Base-by-base conservation (phyloP, 176 grass and related monocot genomes). In the Pontederia crassipes region DNA sequence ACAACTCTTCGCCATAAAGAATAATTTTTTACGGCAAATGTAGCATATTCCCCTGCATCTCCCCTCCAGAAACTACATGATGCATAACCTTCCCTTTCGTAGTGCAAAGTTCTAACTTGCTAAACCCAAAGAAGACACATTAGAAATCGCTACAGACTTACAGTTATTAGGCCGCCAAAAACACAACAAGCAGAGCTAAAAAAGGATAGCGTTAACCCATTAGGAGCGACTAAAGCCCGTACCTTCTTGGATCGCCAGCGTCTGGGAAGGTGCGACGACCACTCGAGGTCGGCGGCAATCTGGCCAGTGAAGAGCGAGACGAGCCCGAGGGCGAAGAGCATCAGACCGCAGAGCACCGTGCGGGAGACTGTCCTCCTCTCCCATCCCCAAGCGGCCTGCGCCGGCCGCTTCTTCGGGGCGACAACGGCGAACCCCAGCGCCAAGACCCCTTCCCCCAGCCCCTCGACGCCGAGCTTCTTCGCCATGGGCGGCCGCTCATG, bases 221-320 rank as follows among this genome's bases (percentile, higher is more conserved):
- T 15, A 45, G 11, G 52, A 55, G 17, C 28, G 52, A 9, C 4
- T 40, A 40, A 9, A 51, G 40, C 51, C 79, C 60, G 49, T 48
- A 89, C 82, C 86, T 74, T 73, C 74, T 90, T 90, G 17, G 86
- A 49, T 64, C 74, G 81, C 76, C 87, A 85, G 12, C 70, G 78
- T 52, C 64, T 68, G n/a, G 83, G 81, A 73, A 88, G 75, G 60
- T 77, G 87, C 45, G 84, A 1, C 32, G 32, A 85, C 92, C 84
- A 85, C 46, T 97, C 86, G 61, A 83, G 78, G 66, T 91, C 78
- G 48, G 92, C 78, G 48, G 89, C 83, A 52, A 97, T 79, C 60
- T 97, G 81, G 1, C 92, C 92, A 10, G 80, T 88, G 54, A 97
- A 75, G 29, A 97, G 76, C 8, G 92, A 97, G 57, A 90, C 71